Conservation (phyloP, 1,284 basidiomycete genomes). For the Fomitopsis pinicola region DNA sequence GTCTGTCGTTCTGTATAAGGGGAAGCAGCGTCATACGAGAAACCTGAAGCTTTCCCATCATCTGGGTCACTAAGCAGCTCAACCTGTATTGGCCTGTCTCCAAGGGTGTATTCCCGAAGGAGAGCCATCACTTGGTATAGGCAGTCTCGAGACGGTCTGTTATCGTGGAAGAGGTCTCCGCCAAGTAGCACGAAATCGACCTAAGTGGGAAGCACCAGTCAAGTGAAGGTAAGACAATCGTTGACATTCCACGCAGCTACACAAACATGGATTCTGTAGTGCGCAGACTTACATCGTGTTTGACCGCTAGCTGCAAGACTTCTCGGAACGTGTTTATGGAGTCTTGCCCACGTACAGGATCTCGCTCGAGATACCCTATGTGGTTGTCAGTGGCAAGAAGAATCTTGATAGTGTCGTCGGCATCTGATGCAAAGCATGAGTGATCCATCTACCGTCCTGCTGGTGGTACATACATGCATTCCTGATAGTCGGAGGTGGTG, state of each 20-base stretch:
- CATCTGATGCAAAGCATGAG: constrained; percentile 32
- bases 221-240: neutral
- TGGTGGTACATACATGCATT: constrained; percentile 32
- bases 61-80: constrained; percentile 91
- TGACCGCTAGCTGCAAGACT: constrained; percentile 86
- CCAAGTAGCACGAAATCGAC: constrained; percentile 94
- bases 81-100: constrained; percentile 83
- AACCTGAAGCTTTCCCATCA: constrained; percentile 82
- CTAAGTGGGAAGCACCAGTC: constrained; percentile 38
- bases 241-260: too few relatives aligned
- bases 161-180: constrained; percentile 98
- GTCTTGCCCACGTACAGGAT: constrained; percentile 92
- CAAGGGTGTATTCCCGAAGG: constrained; percentile 87
- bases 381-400: constrained; percentile 94
- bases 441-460: neutral
- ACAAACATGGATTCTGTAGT: too few relatives aligned
- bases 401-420: constrained; percentile 75
- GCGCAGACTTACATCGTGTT: constrained; percentile 64
- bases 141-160: constrained; percentile 88
- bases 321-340: constrained; percentile 95
- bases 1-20: neutral
- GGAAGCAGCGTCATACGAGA: constrained; percentile 54
- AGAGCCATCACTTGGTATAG: constrained; percentile 87
- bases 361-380: constrained; percentile 92
- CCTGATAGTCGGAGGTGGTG: constrained; percentile 25